Evolutionary conservation across 768 basidiomycete species (phyloP), one percentile per base, ranked within the genome.

Genomic region (Candolleomyces eurysporus): DNA sequence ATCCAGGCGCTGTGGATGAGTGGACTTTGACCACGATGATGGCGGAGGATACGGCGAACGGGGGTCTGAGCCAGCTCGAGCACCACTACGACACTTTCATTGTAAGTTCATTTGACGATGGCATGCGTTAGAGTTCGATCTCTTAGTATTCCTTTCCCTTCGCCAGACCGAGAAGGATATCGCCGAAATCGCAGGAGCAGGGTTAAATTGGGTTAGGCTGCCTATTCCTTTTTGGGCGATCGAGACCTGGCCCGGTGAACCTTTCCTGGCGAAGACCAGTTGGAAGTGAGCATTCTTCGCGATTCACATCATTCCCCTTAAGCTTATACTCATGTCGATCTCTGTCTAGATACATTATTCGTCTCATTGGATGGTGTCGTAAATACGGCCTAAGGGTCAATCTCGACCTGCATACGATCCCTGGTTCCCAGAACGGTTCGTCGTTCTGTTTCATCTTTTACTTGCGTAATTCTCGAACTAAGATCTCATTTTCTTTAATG

Each of bases 151-250:
- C 13, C 26, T 21, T 48, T 17, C 22, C 26, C 14, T 30, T 48
- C 48, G 49, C 43, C 63, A 94, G 91, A 95, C 94, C 52, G 94
- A 96, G 73, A 77, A 90, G 75, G 94, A 96, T 75, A 87, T 96
- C 62, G 94, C 94, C 40, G 80, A 89, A 69, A 96, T 97, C 62
- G 92, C 94, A 49, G 90, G 85, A 13, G 94, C 92, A n/a, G 95
- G 94, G 10, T 75, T 96, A 59, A 94, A 92, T 75, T 96, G 91
- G 88, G 77, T 95, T 58, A 83, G 92, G 16, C 69, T 95, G 22
- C 91, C 92, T 0, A 84, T 95, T 48, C 90, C 92, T 3, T 95
- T 84, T 76, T 96, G 94, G 94, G 90, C 89, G 2, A 84, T 94
- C 65, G 88, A 90, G 61, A 73, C 63, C 6, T 85, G 85, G 78